Conservation (phyloP, 306 rosid species). For the Aeschynomene evenia region DNA sequence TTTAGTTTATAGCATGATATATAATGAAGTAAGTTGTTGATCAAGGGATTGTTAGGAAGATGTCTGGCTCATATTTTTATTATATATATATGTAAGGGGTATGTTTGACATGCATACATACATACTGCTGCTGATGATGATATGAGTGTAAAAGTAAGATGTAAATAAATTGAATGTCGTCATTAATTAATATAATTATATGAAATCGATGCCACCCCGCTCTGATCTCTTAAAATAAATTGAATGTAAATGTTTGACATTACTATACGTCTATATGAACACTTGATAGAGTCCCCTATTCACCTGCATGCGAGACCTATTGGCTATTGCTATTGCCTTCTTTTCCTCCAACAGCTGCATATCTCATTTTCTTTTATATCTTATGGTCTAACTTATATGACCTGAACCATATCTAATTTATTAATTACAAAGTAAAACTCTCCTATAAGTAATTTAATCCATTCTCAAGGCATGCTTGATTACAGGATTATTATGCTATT, state of each 20-base stretch:
- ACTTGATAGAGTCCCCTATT: background rate
- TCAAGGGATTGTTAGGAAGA: slow-evolving; percentile 39
- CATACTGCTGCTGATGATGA: too few species aligned
- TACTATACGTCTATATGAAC: background rate
- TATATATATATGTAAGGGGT: slow-evolving; percentile 16
- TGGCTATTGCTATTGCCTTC: background rate
- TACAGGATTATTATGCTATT: too few species aligned
- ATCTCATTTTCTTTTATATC: background rate
- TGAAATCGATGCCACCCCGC: slow-evolving; percentile 13
- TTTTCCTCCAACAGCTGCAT: background rate
- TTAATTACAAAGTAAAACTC: too few species aligned
- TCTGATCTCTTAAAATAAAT: too few species aligned
- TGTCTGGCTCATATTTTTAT: slow-evolving; percentile 51
- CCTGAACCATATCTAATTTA: too few species aligned
- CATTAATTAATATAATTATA: slow-evolving; percentile 29
- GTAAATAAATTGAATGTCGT: slow-evolving; percentile 57
- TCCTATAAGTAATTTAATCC: too few species aligned
- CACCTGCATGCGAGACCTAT: too few species aligned
- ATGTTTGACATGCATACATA: too few species aligned
- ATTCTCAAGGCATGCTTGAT: too few species aligned
- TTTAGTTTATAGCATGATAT: slow-evolving; percentile 34
- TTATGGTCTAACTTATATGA: background rate
- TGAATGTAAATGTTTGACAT: too few species aligned
- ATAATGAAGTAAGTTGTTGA: slow-evolving; percentile 38
- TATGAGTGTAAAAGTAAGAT: slow-evolving; percentile 58